Conservation (phyloP, 345 rosid genomes). For the Lepidium didymum region DNA sequence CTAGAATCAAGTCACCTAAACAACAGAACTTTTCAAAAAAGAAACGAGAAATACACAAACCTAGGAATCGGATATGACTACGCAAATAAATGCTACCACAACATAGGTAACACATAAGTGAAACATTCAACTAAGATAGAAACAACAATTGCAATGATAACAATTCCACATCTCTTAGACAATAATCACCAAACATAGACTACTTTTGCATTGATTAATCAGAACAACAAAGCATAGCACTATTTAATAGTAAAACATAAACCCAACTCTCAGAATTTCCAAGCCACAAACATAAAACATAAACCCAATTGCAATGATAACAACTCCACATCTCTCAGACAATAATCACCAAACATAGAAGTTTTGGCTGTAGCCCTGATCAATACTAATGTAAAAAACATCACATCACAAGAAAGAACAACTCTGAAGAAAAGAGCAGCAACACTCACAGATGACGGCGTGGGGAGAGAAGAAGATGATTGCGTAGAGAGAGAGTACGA, state of each 20-base stretch:
- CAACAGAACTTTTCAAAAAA: background rate
- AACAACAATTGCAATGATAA: background rate
- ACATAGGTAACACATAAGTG: background rate
- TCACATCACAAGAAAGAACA: too few relatives aligned
- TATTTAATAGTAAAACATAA: background rate
- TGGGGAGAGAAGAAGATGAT: too few relatives aligned
- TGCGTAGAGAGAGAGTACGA: too few relatives aligned
- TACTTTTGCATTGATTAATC: background rate
- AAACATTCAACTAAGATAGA: background rate
- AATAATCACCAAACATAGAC: background rate
- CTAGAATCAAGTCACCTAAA: background rate
- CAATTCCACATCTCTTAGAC: background rate
- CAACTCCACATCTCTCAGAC: background rate
- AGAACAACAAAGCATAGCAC: background rate
- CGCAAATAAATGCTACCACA: background rate
- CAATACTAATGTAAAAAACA: too few relatives aligned
- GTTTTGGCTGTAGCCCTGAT: too few relatives aligned
- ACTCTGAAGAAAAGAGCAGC: too few relatives aligned
- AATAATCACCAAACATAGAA: too few relatives aligned
- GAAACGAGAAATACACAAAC: background rate
- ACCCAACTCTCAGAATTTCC: background rate
- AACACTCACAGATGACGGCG: too few relatives aligned
- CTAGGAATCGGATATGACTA: background rate
- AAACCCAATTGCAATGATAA: background rate
- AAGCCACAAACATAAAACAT: too few relatives aligned